A percentile compares a stretch with the other conserved stretches of the same genome.
Evolutionary conservation across 176 grass and related monocot genomes (phyloP).

Genomic region (Hyparrhenia diplandra): DNA sequence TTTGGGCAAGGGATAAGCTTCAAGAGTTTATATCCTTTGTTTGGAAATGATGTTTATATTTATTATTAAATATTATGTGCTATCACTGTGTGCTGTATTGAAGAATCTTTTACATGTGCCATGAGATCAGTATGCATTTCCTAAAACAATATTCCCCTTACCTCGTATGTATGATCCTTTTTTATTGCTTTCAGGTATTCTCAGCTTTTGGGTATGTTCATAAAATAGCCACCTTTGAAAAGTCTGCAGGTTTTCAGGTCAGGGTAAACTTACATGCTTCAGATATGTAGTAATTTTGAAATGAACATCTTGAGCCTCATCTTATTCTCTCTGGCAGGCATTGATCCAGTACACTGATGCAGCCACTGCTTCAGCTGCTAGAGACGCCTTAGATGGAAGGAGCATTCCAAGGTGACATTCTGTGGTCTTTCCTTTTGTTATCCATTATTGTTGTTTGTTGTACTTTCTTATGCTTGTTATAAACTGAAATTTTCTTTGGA

Average conservation of each 20-base stretch:
- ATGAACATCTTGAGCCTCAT: conserved; percentile 18
- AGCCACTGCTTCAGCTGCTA: conserved; percentile 82
- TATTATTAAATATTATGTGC: conserved; percentile 9
- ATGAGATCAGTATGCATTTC: neutral
- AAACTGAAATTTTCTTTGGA: conserved; percentile 29
- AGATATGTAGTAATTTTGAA: conserved; percentile 10
- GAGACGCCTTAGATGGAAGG: conserved; percentile 92
- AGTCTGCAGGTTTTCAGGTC: conserved; percentile 97
- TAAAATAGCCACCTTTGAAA: conserved; percentile 99
- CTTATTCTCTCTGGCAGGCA: conserved; percentile 50
- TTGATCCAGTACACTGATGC: conserved; percentile 88
- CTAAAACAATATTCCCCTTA: neutral
- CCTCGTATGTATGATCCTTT: conserved; percentile 13
- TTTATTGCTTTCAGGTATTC: conserved; percentile 64
- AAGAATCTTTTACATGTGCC: neutral
- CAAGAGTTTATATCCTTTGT: conserved; percentile 31
- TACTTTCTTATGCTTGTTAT: conserved; percentile 2
- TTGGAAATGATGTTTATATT: conserved; percentile 23
- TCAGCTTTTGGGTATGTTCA: conserved; percentile 97
- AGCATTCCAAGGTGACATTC: conserved; percentile 82
- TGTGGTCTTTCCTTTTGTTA: conserved; percentile 19
- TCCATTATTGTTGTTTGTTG: neutral
- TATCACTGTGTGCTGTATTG: conserved; percentile 12
- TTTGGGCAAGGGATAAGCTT: conserved; percentile 4
- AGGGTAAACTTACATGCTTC: conserved; percentile 9